Evolutionary conservation across 805 yeast species (phyloP).

Genomic region (Wickerhamomyces strasburgensis): DNA sequence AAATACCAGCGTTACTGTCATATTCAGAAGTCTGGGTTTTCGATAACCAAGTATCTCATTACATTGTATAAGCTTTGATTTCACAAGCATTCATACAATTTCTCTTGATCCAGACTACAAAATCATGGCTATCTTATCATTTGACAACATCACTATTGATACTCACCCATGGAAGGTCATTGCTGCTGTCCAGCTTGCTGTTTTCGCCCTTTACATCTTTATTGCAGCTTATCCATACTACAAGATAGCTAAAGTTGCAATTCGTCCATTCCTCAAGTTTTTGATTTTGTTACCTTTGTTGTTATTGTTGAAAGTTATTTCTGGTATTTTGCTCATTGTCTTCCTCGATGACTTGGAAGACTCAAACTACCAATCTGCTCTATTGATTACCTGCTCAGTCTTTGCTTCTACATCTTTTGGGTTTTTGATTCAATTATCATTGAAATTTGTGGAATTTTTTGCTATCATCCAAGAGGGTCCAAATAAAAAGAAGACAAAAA

Average conservation of each 20-base stretch:
- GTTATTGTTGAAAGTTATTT: conserved; percentile 1
- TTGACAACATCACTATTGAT: too few relatives aligned
- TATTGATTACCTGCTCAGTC: conserved; percentile 5
- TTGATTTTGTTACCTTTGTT: not conserved
- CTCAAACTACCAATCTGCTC: conserved; percentile 1
- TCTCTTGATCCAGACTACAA: too few relatives aligned
- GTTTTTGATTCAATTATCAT: conserved; percentile 2
- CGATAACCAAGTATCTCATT: too few relatives aligned
- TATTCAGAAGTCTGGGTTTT: too few relatives aligned
- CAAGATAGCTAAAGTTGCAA: not conserved
- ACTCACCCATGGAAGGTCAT: conserved; percentile 3
- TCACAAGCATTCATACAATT: too few relatives aligned
- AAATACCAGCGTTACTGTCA: too few relatives aligned
- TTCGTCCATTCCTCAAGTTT: conserved; percentile 1
- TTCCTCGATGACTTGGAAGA: not conserved
- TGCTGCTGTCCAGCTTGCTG: not conserved
- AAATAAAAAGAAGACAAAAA: not conserved
- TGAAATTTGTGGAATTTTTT: conserved; percentile 4
- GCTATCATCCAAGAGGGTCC: not conserved
- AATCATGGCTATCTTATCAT: too few relatives aligned
- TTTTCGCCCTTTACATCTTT: not conserved
- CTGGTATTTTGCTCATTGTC: not conserved
- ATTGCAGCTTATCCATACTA: conserved; percentile 1
- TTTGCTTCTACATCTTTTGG: conserved; percentile 1
- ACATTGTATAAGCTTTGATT: too few relatives aligned